Percentiles rank a stretch among this genome's conserved stretches.
phyloP scores from a whole-genome alignment of 345 rosid genomes.

The Schrenkiella parvula region DNA sequence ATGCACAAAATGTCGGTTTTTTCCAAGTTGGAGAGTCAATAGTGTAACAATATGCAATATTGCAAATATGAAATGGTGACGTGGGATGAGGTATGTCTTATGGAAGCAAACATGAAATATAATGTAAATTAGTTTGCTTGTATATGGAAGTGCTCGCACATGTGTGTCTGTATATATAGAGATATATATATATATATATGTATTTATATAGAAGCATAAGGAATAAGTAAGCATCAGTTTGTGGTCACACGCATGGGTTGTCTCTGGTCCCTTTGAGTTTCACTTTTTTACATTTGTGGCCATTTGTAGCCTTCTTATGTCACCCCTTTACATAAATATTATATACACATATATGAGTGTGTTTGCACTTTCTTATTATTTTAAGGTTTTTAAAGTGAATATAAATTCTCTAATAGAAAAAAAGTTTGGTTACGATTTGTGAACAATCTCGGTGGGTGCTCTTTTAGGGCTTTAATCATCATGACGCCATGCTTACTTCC shows the following conservation, averaged over 20 bases:
- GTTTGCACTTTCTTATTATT: conserved; percentile 27
- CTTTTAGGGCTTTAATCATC: conserved; percentile 38
- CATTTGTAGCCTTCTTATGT: conserved; percentile 36
- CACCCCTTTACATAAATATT: conserved; percentile 24
- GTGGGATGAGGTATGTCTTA: conserved; percentile 37
- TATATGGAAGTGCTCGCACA: conserved; percentile 31
- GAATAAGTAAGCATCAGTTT: conserved; percentile 34
- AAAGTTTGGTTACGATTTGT: conserved; percentile 23
- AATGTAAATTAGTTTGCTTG: conserved; percentile 11
- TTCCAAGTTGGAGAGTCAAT: background rate
- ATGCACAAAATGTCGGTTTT: background rate
- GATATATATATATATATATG: background rate
- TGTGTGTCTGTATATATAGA: conserved; percentile 3
- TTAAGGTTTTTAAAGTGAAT: conserved; percentile 18
- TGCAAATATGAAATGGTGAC: conserved; percentile 24
- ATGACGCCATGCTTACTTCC: conserved; percentile 34
- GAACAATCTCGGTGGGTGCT: conserved; percentile 31
- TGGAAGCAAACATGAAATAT: conserved; percentile 26
- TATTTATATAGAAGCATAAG: conserved; percentile 9
- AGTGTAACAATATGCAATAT: background rate
- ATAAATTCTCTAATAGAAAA: conserved; percentile 11
- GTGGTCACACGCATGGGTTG: conserved; percentile 92
- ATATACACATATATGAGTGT: conserved; percentile 23
- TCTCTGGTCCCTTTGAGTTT: conserved; percentile 52
- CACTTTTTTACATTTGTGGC: conserved; percentile 39